Percentiles rank a stretch among this genome's conserved stretches.
Evolutionary conservation across 148 eudicot species (phyloP).

Genomic region (Limonium bicolor): DNA sequence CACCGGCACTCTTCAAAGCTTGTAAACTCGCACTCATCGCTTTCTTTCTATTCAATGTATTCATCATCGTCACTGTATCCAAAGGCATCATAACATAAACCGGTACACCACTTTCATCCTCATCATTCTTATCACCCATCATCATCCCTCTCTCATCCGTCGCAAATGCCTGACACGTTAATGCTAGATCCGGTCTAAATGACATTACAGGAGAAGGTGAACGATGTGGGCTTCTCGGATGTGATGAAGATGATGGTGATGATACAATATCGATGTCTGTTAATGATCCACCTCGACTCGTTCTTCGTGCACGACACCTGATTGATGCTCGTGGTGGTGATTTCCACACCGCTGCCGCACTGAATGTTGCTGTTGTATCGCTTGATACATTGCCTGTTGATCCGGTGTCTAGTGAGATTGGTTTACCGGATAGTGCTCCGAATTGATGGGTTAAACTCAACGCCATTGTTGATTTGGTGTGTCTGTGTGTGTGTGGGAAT

Average conservation of each 20-base stretch:
- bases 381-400: not conserved
- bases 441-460: slow-evolving; percentile 51
- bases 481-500: no score
- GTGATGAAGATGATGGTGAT: no score
- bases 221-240: slow-evolving; percentile 25
- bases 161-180: slow-evolving; percentile 35
- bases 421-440: slow-evolving; percentile 42
- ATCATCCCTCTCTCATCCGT: not conserved
- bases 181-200: slow-evolving; percentile 25
- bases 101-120: slow-evolving; percentile 34
- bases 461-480: slow-evolving; percentile 41
- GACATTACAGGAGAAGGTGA: slow-evolving; percentile 5
- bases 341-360: slow-evolving; percentile 16
- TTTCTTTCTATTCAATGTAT: slow-evolving; percentile 35
- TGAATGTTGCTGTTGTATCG: slow-evolving; percentile 7
- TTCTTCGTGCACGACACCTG: slow-evolving; percentile 4
- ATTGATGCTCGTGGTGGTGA: slow-evolving; percentile 11
- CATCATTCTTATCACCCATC: not conserved
- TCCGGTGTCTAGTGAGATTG: slow-evolving; percentile 14
- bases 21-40: slow-evolving; percentile 46
- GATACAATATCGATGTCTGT: not conserved
- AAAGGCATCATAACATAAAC: slow-evolving; percentile 67
- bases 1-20: slow-evolving; percentile 31
- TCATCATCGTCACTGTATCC: slow-evolving; percentile 42
- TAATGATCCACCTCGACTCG: not conserved